Conservation (phyloP, 1,284 basidiomycete genomes). For the Malassezia sympodialis region DNA sequence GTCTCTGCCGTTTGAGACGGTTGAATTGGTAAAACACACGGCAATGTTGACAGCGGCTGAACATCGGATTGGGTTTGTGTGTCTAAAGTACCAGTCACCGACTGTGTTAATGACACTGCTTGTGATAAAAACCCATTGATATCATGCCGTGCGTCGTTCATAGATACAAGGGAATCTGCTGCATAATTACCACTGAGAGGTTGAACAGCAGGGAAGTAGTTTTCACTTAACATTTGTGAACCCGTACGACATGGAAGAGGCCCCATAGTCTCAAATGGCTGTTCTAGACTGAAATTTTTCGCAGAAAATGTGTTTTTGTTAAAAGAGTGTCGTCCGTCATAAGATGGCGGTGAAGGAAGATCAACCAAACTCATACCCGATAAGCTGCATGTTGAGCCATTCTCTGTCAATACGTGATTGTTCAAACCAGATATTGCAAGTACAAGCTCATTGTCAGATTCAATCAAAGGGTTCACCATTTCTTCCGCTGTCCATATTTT, state of each 20-base stretch:
- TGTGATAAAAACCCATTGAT: conserved; percentile 9
- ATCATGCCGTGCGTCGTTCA: conserved; percentile 7
- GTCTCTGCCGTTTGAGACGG: neutral
- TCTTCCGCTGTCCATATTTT: conserved; percentile 6
- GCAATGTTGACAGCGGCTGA: conserved; percentile 1
- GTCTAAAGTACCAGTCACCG: neutral
- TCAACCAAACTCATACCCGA: neutral
- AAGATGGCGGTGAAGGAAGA: neutral
- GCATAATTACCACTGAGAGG: conserved; percentile 6
- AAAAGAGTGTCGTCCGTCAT: neutral
- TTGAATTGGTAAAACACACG: conserved; percentile 4
- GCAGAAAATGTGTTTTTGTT: neutral
- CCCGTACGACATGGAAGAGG: neutral
- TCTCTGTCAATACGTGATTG: neutral
- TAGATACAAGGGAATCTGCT: conserved; percentile 2
- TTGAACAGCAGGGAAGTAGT: neutral
- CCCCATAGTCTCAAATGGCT: neutral
- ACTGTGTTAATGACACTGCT: conserved; percentile 10
- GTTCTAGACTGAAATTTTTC: neutral
- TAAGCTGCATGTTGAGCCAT: neutral
- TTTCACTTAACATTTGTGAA: neutral
- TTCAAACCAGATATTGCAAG: conserved; percentile 3
- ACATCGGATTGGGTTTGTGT: neutral
- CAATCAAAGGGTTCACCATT: conserved; percentile 8
- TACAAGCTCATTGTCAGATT: conserved; percentile 2